Base-by-base conservation (phyloP, 768 basidiomycete genomes). In the Leccinum subgranulosum region DNA sequence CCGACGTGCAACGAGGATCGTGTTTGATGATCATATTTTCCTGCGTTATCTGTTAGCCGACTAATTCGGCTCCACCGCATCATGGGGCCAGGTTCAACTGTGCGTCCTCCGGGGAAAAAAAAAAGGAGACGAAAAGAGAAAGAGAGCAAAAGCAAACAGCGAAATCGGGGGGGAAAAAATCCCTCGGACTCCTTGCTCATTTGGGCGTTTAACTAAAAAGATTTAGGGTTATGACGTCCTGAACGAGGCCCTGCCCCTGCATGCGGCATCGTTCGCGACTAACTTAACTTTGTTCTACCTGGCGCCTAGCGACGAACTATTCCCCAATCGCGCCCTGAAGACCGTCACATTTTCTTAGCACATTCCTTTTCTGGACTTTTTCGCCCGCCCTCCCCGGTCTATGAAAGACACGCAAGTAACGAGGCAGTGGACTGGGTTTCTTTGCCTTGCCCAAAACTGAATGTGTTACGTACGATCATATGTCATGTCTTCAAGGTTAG, bases 211-310 rank as follows among this genome's bases (percentile, higher is more conserved):
- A 41, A 59, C 54, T 60, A 55, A 56, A 56, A 48, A 27, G 39
- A 33, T 12, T 58, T 60, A 64, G 66, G 67, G 69, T 69, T 48
- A 70, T 68, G 64, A 64, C 69, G 61, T 69, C 50, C 39, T 67
- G 25, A 53, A 56, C 34, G 47, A 3, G 3, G 23, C 23, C 43
- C 33, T 33, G 43, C 43, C 19, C 56, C 48, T 46, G 19, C 29
- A 25, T 31, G 29, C 29, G 33, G 12, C 31, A 14, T n/a, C 21
- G n/a, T 29, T 60, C 56, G 25, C 60, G 10, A 41, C 41, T 19
- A 70, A 69, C 61, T 28, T 70, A 70, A 70, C 67, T 64, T 68
- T 69, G 66, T 64, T 19, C 53, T 28, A 36, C 33, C 49, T 25
- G 23, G 46, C 23, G 46, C 21, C 46, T 47, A 25, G 46, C 23